Evolutionary conservation across 1,284 basidiomycete genomes (phyloP).

Genomic region (Athelia psychrophila): DNA sequence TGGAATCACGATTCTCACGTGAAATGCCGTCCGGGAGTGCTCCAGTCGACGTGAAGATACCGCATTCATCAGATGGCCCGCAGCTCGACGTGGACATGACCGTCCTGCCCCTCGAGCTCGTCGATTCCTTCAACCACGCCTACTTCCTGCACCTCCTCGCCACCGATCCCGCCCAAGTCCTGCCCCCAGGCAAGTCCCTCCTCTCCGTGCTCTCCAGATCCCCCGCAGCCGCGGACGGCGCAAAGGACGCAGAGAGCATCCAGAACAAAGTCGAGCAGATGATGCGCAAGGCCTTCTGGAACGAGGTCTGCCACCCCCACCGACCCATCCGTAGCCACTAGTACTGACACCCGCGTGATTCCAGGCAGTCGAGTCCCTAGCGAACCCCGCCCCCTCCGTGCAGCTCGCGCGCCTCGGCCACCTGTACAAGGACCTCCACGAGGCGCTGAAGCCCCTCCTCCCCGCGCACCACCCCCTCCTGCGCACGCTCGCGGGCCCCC

Average conservation of each 20-base stretch:
- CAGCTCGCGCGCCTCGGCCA: slow-evolving; percentile 49
- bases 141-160: slow-evolving; percentile 65
- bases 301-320: slow-evolving; percentile 44
- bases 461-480: slow-evolving; percentile 48
- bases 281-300: slow-evolving; percentile 68
- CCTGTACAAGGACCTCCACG: slow-evolving; percentile 51
- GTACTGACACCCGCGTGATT: too few species aligned
- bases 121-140: slow-evolving; percentile 50
- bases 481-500: slow-evolving; percentile 46
- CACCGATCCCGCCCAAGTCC: slow-evolving; percentile 49
- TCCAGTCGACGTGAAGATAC: too few species aligned
- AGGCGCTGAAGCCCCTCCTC: slow-evolving; percentile 49
- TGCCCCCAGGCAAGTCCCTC: slow-evolving; percentile 69
- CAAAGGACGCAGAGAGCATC: slow-evolving; percentile 29
- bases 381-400: slow-evolving; percentile 38
- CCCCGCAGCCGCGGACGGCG: slow-evolving; percentile 21
- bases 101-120: slow-evolving; percentile 47
- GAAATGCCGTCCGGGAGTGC: too few species aligned
- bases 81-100: background rate
- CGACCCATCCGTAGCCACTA: slow-evolving; percentile 10
- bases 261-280: slow-evolving; percentile 51
- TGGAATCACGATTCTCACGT: too few species aligned
- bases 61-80: too few species aligned
- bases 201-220: slow-evolving; percentile 54
- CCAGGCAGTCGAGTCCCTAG: slow-evolving; percentile 41